Base-by-base conservation (phyloP, 495 filamentous ascomycete species). In the Aspergillus ellipticus region DNA sequence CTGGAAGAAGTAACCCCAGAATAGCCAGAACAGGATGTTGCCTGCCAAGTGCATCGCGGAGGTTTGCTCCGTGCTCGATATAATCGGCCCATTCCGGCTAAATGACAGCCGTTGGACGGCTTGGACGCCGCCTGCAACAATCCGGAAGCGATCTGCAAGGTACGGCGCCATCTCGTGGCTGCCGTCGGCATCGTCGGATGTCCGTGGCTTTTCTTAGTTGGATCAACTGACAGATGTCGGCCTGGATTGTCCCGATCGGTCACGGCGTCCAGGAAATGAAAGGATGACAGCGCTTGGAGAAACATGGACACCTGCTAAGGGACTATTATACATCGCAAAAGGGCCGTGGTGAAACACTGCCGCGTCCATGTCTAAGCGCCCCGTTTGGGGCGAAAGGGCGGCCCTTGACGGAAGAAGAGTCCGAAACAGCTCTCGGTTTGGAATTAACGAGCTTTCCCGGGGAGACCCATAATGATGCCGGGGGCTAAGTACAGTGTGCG, bases 71-170 rank as follows among this genome's bases (percentile, higher is more conserved):
- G 45, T 28, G 45, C 22, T 28, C 22, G 15, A 16, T 29, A 28
- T 16, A 15, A n/a, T 16, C 1, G 22, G 22, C 7, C 11, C 15
- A 47, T 49, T 21, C 53, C 52, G 62, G 58, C 42, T 57, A 65
- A 60, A 60, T 59, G 53, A 28, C 51, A 46, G 37, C 31, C 31
- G 53, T 35, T 55, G 42, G 29, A 24, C 37, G 17, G 16, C 13
- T 47, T 33, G 51, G 13, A 29, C 7, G 47, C 13, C 28, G 19
- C 21, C 45, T 9, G 43, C 19, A 16, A 48, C 8, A 42, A 61
- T 56, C 7, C 10, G 62, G 62, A 57, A 61, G 57, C 42, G 62
- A 65, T 65, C 62, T 52, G 53, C 51, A 59, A 60, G 56, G 56
- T 43, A 55, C 57, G 21, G 28, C 42, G 17, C 42, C 56, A 31